A percentile compares a stretch with the other conserved stretches of the same genome.
phyloP scores from a whole-genome alignment of 345 rosid species.

The Syzygium jambos region DNA sequence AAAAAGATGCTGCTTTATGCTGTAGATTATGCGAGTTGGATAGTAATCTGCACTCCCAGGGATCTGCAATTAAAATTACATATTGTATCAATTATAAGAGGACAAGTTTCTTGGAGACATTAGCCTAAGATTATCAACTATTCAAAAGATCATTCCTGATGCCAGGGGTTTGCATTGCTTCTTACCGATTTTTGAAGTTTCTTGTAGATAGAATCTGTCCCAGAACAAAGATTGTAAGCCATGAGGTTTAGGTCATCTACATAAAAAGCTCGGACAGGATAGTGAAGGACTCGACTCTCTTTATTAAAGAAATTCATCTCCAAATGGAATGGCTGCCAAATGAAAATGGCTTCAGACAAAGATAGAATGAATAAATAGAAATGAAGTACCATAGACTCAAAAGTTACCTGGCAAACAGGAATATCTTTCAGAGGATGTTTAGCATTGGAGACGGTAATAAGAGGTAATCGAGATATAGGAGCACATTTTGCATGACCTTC shows the following conservation, averaged over 20 bases:
- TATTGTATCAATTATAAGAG: neutral
- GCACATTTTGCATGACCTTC: conserved; percentile 95
- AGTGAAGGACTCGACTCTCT: conserved; percentile 92
- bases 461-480: conserved; percentile 92
- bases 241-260: conserved; percentile 77
- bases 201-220: conserved; percentile 68
- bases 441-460: conserved; percentile 57
- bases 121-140: neutral
- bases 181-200: conserved; percentile 80
- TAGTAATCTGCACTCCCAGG: conserved; percentile 75
- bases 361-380: conserved; percentile 7
- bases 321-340: conserved; percentile 87
- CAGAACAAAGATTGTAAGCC: conserved; percentile 88
- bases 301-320: conserved; percentile 94
- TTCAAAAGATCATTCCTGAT: neutral
- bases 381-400: neutral
- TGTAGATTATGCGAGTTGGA: conserved; percentile 62
- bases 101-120: neutral
- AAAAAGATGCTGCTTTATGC: conserved; percentile 70
- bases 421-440: conserved; percentile 73
- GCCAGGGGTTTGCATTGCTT: neutral
- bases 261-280: conserved; percentile 88
- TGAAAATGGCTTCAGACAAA: conserved; percentile 21
- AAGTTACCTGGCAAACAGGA: conserved; percentile 79
- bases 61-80: conserved; percentile 41